Conservation (phyloP, 2,329 filamentous ascomycete genomes). For the Chaetothyriales sp. region DNA sequence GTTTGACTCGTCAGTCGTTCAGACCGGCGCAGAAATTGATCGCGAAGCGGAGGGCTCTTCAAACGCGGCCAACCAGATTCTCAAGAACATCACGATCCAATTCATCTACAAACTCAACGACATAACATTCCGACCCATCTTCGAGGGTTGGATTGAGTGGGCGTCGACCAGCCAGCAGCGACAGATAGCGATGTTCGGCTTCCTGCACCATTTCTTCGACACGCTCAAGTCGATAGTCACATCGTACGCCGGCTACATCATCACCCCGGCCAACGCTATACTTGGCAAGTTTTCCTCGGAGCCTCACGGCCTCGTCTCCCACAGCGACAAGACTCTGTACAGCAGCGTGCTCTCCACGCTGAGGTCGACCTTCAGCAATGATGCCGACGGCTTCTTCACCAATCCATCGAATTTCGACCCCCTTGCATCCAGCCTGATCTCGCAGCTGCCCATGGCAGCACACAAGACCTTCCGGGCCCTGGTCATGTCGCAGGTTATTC, state of each 20-base stretch:
- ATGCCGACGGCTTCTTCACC: constrained; percentile 20
- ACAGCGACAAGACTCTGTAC: constrained; percentile 6
- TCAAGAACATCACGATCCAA: constrained; percentile 63
- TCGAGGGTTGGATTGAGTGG: constrained; percentile 77
- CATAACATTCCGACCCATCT: constrained; percentile 80
- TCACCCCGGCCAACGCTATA: constrained; percentile 59
- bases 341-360: constrained; percentile 9
- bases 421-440: constrained; percentile 55
- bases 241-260: constrained; percentile 71
- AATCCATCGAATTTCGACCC: constrained; percentile 67
- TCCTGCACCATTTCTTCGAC: constrained; percentile 12
- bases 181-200: constrained; percentile 38
- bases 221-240: constrained; percentile 64
- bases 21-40: constrained; percentile 3
- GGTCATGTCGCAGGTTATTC: constrained; percentile 53
- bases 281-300: constrained; percentile 27
- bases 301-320: not conserved
- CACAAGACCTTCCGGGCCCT: constrained; percentile 33
- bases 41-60: constrained; percentile 33
- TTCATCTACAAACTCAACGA: constrained; percentile 98
- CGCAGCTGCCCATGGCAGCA: constrained; percentile 45
- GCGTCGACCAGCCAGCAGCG: constrained; percentile 50
- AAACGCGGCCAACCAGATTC: constrained; percentile 42
- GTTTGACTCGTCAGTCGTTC: constrained; percentile 30
- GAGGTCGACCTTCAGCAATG: constrained; percentile 9